Evolutionary conservation across 192 early-diverging fungal species (phyloP), one percentile per base, ranked within the genome.

Genomic region (Linnemannia elongata): DNA sequence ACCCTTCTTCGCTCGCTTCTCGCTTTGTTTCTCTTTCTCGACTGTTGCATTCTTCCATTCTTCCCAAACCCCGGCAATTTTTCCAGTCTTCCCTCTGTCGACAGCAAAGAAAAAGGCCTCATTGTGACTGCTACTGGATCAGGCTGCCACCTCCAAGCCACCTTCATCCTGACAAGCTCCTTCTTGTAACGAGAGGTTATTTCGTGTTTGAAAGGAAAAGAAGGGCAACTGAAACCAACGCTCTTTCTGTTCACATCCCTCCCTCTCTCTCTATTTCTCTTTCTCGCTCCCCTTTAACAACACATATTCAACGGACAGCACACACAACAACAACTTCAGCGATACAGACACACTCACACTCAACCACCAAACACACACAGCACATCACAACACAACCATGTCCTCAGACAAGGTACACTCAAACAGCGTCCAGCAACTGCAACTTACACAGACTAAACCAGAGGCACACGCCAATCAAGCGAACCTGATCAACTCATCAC

Each of bases 321-420:
- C 15, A 22, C 49, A 52, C 49, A 52, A 52, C 49, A 2, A 18
- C 17, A 15, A 22, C 49, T 1, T n/a, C n/a, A n/a, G n/a, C n/a
- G n/a, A n/a, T n/a, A 52, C 47, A 49, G 0, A 17, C 17, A 52
- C 49, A 52, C 13, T 12, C 44, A 52, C 49, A 52, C 49, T 22
- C 4, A 52, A 9, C 13, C 49, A 22, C 27, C 24, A 7, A n/a
- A 27, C 60, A 66, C n/a, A 8, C 10, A 63, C 27, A 63, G 2
- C 55, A 57, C 55, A 60, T 4, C 27, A 66, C 60, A 66, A 49
- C 30, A 45, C 44, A 18, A 27, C n/a, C 39, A 83, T 83, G 82
- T 84, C 82, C 2, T 84, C 82, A 75, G 82, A 84, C 73, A 75
- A 84, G 82, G 82, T 84, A 84, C 71, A 35, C 6, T 13, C 45